phyloP scores from a whole-genome alignment of 306 rosid genomes.

The Vicia sativa region DNA sequence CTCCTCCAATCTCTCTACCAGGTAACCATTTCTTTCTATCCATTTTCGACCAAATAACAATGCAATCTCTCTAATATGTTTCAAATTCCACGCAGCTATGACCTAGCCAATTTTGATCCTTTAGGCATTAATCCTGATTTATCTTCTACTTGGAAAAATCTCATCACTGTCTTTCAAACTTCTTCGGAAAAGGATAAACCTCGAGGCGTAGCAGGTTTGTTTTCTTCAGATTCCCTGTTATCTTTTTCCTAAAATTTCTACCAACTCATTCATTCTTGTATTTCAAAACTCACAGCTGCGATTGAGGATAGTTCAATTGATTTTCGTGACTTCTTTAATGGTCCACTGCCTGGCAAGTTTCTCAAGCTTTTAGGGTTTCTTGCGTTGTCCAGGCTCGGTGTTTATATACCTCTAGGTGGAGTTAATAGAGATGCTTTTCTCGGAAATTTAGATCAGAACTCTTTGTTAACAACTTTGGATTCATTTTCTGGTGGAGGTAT shows the following conservation, averaged over 20 bases:
- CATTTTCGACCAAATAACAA: too few relatives aligned
- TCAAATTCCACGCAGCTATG: constrained; percentile 54
- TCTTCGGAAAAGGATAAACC: constrained; percentile 76
- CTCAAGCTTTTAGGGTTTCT: constrained; percentile 84
- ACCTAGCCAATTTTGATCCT: constrained; percentile 73
- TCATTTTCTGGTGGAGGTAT: constrained; percentile 98
- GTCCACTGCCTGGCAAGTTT: constrained; percentile 93
- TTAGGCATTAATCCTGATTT: constrained; percentile 68
- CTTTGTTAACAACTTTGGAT: constrained; percentile 86
- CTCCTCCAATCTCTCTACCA: too few relatives aligned
- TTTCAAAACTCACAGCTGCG: constrained; percentile 69
- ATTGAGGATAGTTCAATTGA: constrained; percentile 93
- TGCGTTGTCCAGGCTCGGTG: constrained; percentile 87
- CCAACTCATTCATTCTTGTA: constrained; percentile 43
- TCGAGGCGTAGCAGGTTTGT: constrained; percentile 84
- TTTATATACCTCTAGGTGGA: constrained; percentile 92
- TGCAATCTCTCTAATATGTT: constrained; percentile 2
- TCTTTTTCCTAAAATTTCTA: background rate
- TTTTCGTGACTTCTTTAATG: constrained; percentile 93
- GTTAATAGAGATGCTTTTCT: constrained; percentile 92
- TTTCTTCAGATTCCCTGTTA: too few relatives aligned
- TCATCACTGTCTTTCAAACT: constrained; percentile 56
- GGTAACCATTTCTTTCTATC: too few relatives aligned
- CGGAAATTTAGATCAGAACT: constrained; percentile 91
- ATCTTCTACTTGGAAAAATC: constrained; percentile 58